Conservation (phyloP, 2,329 filamentous ascomycete genomes). For the Beauveria sp. region DNA sequence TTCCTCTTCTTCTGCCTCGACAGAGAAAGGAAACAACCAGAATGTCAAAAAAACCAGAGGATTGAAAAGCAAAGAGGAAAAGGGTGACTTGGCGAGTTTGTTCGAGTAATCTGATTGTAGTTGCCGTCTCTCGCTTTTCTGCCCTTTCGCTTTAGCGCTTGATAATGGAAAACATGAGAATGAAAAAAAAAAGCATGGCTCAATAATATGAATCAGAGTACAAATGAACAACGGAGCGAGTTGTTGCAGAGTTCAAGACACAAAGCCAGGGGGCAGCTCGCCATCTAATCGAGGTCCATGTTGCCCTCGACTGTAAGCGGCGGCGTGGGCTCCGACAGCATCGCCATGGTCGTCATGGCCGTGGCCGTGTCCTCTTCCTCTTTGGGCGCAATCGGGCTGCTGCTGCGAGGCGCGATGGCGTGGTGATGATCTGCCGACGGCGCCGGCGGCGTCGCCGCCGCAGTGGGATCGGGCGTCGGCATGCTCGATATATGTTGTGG, state of each 20-base stretch:
- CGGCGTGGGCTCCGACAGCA: conserved; percentile 31
- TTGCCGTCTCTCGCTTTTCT: too few species aligned
- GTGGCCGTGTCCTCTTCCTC: conserved; percentile 23
- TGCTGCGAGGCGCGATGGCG: neutral
- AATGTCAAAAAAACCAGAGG: neutral
- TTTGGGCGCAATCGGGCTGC: conserved; percentile 21
- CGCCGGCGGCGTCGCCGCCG: conserved; percentile 7
- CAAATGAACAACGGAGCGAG: too few species aligned
- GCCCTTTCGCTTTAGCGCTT: too few species aligned
- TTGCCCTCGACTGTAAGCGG: conserved; percentile 30
- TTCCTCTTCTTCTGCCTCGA: neutral
- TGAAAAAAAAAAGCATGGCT: too few species aligned
- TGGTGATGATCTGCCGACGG: neutral
- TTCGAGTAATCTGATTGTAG: too few species aligned
- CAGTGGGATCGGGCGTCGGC: conserved; percentile 12
- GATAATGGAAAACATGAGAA: too few species aligned
- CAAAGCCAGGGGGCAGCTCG: too few species aligned
- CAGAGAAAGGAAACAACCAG: neutral
- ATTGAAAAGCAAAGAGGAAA: neutral
- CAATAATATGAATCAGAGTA: too few species aligned
- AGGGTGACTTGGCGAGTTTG: too few species aligned
- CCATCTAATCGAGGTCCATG: conserved; percentile 32
- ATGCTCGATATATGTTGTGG: conserved; percentile 4
- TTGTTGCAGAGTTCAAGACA: too few species aligned
- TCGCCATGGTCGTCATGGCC: conserved; percentile 14